phyloP scores from a whole-genome alignment of 2,329 filamentous ascomycete genomes.

The Colletotrichum lindemuthianum region DNA sequence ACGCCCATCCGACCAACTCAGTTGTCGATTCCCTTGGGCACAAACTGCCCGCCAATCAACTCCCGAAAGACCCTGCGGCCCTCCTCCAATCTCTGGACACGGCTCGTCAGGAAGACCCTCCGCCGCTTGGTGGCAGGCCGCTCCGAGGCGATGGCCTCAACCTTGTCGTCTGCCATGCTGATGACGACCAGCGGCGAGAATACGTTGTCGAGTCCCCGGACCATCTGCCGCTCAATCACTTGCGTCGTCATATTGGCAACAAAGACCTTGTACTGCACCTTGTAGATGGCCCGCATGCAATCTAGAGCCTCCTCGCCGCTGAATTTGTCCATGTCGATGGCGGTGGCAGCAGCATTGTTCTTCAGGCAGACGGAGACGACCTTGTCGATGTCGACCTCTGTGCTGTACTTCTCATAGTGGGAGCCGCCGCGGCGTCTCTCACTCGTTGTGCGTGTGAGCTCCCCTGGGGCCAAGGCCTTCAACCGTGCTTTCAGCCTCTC shows the following conservation, averaged over 20 bases:
- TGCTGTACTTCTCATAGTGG: background rate
- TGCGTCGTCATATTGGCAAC: constrained; percentile 38
- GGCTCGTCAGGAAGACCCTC: background rate
- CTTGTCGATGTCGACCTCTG: background rate
- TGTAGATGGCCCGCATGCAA: constrained; percentile 53
- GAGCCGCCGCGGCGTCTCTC: background rate
- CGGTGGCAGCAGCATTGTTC: background rate
- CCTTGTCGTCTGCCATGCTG: constrained; percentile 6
- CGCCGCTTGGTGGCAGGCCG: background rate
- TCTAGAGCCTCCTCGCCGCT: constrained; percentile 48
- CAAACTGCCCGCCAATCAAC: background rate
- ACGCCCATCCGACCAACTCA: background rate
- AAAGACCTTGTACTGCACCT: constrained; percentile 44
- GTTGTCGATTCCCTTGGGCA: background rate
- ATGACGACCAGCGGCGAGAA: constrained; percentile 4
- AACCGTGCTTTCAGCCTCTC: background rate
- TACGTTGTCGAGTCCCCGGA: constrained; percentile 2
- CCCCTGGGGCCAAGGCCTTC: background rate
- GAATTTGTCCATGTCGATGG: constrained; percentile 44
- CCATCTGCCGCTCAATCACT: constrained; percentile 38
- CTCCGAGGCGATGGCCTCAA: background rate
- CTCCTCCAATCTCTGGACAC: background rate
- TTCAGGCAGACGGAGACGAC: background rate
- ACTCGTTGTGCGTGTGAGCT: background rate
- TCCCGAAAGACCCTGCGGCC: background rate